Percentiles rank a stretch among this genome's conserved stretches.
phyloP scores from a whole-genome alignment of 306 rosid genomes.

The Prunus salicina region DNA sequence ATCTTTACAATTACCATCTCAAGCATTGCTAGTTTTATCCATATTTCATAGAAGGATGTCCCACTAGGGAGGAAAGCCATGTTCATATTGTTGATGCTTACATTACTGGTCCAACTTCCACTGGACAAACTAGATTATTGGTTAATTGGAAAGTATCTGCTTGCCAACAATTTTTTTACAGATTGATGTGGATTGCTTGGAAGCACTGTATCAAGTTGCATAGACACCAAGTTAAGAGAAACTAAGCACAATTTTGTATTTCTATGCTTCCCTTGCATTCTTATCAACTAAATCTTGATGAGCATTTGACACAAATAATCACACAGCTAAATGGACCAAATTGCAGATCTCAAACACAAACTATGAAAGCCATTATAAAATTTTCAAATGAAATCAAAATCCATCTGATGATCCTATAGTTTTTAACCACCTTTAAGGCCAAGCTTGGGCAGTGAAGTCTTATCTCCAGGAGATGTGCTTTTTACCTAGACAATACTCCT shows the following conservation, averaged over 20 bases:
- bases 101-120: background rate
- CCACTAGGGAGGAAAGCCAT: too few relatives aligned
- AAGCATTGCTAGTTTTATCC: background rate
- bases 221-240: background rate
- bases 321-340: background rate
- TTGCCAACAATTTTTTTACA: background rate
- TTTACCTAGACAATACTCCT: background rate
- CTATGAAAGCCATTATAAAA: background rate
- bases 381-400: background rate
- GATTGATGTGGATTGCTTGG: background rate
- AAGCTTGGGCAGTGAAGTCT: background rate
- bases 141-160: background rate
- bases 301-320: background rate
- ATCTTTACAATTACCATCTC: background rate
- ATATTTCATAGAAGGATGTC: background rate
- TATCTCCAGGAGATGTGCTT: background rate
- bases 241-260: background rate
- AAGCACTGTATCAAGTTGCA: background rate
- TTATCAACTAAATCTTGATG: background rate
- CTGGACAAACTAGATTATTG: background rate
- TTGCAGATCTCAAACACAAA: background rate
- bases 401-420: background rate
- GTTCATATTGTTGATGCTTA: background rate
- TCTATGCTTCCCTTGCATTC: background rate
- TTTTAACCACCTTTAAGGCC: background rate